Base-by-base conservation (phyloP, 2,329 filamentous ascomycete species). In the Paecilomyces fulvus region DNA sequence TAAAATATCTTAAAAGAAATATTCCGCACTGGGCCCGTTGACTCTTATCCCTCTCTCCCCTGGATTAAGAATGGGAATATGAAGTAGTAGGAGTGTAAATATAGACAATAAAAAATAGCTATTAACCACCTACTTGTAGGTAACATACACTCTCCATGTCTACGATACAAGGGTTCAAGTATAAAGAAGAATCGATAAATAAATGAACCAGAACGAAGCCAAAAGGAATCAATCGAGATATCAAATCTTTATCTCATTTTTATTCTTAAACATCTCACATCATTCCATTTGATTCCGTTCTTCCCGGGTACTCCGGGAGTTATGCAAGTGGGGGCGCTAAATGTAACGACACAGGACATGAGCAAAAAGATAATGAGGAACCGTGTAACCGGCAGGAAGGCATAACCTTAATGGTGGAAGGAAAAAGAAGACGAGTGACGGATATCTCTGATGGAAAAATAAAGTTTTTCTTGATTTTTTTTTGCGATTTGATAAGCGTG, bases 21-120 rank as follows among this genome's bases (percentile, higher is more conserved):
- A 28, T 43, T 43, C n/a, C 37, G 17, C 14, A 17, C 6, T 43
- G 37, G 17, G 37, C 37, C 37, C 8, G 8, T 43, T 9, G 14
- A 3, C 8, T 5, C 20, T 43, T 43, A 7, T 17, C 17, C 37
- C 17, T 17, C 4, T 8, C 7, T 43, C n/a, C n/a, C 37, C 14
- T 43, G 37, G 14, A 20, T 9, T n/a, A 43, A n/a, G n/a, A 43
- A 43, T 12, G 8, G n/a, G n/a, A 43, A 43, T 43, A 62, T 57
- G 53, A 53, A 61, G 20, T 17, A 43, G n/a, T 43, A 43, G 37
- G 37, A 43, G 20, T 5, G n/a, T 5, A 43, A 43, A 20, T 8
- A 20, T 43, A 43, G 37, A 43, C 37, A 17, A 43, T n/a, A 43
- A 43, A 12, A 17, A 43, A 43, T 43, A 43, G 17, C 37, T 43